phyloP scores from a whole-genome alignment of 192 early-diverging fungal species.

The Neocallimastix lanati region DNA sequence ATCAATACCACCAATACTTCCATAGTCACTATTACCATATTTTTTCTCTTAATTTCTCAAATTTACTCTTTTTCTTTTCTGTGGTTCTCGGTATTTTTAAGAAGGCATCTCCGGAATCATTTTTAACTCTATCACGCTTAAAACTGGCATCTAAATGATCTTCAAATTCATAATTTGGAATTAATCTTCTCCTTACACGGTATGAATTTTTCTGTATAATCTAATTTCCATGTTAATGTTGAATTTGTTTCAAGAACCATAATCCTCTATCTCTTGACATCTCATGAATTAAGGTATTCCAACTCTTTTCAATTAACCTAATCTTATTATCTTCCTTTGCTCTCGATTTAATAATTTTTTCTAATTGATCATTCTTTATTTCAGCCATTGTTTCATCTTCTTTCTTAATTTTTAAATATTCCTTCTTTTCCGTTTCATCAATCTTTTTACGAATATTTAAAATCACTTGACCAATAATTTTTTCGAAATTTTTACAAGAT shows the following conservation, averaged over 20 bases:
- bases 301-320: not conserved
- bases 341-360: not conserved
- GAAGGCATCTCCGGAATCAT: not conserved
- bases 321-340: not conserved
- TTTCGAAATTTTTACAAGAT: not conserved
- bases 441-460: not conserved
- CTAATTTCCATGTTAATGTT: not conserved
- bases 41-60: not conserved
- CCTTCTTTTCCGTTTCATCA: not conserved
- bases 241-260: not conserved
- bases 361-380: not conserved
- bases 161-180: not conserved
- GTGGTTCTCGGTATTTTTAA: not conserved
- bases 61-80: not conserved
- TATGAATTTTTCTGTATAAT: not conserved
- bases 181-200: not conserved
- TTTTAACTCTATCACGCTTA: not conserved
- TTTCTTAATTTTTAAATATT: not conserved
- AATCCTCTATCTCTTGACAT: not conserved
- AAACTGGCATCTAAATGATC: not conserved
- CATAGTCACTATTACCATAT: not conserved
- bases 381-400: not conserved
- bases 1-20: not conserved
- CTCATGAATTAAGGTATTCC: not conserved
- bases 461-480: not conserved